phyloP scores from a whole-genome alignment of 768 basidiomycete species.

The Macrolepiota albuminosa region DNA sequence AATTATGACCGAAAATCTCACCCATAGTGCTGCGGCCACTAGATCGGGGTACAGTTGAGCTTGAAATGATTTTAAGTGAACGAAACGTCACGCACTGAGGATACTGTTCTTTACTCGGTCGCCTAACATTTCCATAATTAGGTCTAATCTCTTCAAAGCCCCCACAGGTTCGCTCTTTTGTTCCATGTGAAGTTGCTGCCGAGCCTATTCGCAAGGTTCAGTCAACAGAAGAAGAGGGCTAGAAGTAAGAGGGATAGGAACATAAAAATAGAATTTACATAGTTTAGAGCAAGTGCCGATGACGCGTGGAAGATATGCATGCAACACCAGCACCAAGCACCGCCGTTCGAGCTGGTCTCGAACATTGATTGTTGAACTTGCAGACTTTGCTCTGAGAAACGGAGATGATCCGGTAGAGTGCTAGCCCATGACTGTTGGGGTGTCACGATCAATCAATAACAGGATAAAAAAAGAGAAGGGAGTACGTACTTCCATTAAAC shows the following conservation, averaged over 20 bases:
- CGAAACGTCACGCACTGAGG: conserved; percentile 28
- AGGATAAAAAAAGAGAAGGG: background rate
- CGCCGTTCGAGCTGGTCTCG: conserved; percentile 72
- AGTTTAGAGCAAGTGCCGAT: conserved; percentile 56
- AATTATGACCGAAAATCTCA: conserved; percentile 27
- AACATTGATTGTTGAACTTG: conserved; percentile 70
- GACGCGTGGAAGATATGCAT: conserved; percentile 74
- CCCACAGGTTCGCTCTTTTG: conserved; percentile 35
- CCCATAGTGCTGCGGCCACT: conserved; percentile 66
- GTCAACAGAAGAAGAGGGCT: background rate
- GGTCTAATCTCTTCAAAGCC: conserved; percentile 38
- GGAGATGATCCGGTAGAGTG: conserved; percentile 66
- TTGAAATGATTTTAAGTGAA: background rate
- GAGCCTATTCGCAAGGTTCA: conserved; percentile 25
- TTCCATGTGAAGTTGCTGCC: conserved; percentile 33
- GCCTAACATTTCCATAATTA: conserved; percentile 42
- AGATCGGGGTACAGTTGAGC: background rate
- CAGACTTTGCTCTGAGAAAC: conserved; percentile 66
- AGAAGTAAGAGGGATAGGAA: background rate
- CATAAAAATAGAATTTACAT: conserved; percentile 40
- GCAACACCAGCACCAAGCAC: conserved; percentile 77
- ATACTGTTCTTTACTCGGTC: conserved; percentile 47
- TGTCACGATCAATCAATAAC: conserved; percentile 1
- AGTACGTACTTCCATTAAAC: conserved; percentile 38
- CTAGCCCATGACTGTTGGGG: conserved; percentile 43